Evolutionary conservation across 345 rosid genomes (phyloP), one percentile per base, ranked within the genome.

Genomic region (Camelina neglecta): DNA sequence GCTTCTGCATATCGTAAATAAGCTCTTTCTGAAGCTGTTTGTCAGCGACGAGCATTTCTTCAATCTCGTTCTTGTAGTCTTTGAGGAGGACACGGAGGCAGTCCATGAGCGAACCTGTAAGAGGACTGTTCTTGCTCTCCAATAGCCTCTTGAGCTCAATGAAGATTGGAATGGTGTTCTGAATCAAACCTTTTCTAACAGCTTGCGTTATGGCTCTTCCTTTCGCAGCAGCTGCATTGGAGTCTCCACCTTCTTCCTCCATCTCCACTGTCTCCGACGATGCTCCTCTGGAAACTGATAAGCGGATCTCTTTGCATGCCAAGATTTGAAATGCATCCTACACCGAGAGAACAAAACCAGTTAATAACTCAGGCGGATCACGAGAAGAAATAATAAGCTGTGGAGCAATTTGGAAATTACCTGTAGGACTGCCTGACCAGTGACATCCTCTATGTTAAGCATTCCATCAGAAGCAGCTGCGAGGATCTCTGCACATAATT

Each of bases 21-120:
- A 92, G 97, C 83, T 95, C 97, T 71, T 86, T 92, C 84, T 87
- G 97, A 16, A 95, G 97, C 83, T 92, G 97, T 80, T 84, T 88
- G 69, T 94, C 97, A 0, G 98, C 97, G n/a, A 92, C 85, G 60
- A 92, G 65, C 74, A 94, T 92, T 60, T 94, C 98, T 41, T 92
- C 97, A 21, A 94, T 90, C 89, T 92, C 98, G 35, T 82, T 92
- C 77, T 89, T 94, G 85, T 90, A 94, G 83, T 94, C 98, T 81
- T 92, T 92, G 77, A 94, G 93, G 51, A 92, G 88, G 67, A 83
- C 79, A 21, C 96, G 85, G 51, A 94, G 90, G 70, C 98, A 94
- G 67, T 90, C 98, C 97, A 90, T 92, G 69, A 94, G 96, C 16
- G 92, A 86, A 33, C 98, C 98, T 3, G 85, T 87, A 67, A 94